phyloP scores from a whole-genome alignment of 306 rosid genomes.

The Fragaria vesca region DNA sequence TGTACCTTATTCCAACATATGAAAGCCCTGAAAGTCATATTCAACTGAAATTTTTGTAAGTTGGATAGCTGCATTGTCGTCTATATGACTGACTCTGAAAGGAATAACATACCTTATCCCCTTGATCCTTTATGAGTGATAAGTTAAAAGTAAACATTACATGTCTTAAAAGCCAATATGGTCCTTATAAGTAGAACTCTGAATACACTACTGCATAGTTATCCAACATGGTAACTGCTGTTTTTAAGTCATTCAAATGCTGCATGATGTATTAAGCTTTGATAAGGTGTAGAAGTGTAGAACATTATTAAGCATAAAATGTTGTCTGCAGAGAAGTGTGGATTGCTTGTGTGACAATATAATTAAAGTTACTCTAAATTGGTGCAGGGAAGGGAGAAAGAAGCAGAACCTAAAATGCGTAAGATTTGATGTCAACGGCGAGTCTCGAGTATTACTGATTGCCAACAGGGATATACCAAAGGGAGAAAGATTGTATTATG shows the following conservation, averaged over 20 bases:
- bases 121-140: not conserved
- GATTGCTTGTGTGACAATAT: not conserved
- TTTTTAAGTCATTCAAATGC: not conserved
- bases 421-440: constrained; percentile 72
- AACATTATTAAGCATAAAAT: not conserved
- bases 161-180: not conserved
- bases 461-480: constrained; percentile 84
- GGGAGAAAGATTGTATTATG: constrained; percentile 93
- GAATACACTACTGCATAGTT: not conserved
- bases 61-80: not conserved
- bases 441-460: constrained; percentile 71
- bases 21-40: not conserved
- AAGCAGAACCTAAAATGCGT: constrained; percentile 92
- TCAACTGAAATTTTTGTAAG: not conserved
- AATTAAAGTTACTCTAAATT: constrained; percentile 9
- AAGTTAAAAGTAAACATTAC: not conserved
- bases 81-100: not conserved
- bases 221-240: not conserved
- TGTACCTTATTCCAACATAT: not conserved
- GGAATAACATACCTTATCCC: not conserved
- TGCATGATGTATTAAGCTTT: not conserved
- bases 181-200: not conserved
- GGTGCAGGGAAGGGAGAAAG: constrained; percentile 78
- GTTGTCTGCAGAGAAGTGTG: not conserved
- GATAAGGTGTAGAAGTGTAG: not conserved